Evolutionary conservation across 768 basidiomycete species (phyloP).

Genomic region (Tulasnella sp.): DNA sequence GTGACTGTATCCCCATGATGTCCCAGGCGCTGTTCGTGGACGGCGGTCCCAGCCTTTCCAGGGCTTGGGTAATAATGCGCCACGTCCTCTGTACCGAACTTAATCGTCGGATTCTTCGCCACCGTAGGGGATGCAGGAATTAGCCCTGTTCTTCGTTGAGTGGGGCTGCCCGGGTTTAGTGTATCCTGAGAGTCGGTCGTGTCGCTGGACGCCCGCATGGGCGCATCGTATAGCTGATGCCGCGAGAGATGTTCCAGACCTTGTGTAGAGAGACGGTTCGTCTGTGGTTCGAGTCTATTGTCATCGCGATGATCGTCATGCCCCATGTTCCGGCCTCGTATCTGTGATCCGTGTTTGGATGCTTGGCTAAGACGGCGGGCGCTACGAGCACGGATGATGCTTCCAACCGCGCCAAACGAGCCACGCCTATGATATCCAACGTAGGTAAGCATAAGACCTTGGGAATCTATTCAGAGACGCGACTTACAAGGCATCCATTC

Average conservation of each 20-base stretch:
- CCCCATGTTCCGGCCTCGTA: conserved; percentile 16
- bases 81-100: conserved; percentile 63
- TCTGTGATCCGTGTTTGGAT: conserved; percentile 41
- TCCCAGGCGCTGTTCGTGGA: conserved; percentile 13
- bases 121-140: conserved; percentile 35
- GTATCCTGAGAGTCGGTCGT: not conserved
- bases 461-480: too few relatives aligned
- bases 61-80: conserved; percentile 63
- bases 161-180: not conserved
- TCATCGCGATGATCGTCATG: conserved; percentile 21
- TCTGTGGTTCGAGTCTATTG: conserved; percentile 9
- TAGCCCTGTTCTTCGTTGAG: conserved; percentile 28
- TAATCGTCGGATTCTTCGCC: conserved; percentile 35
- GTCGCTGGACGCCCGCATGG: conserved; percentile 37
- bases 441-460: not conserved
- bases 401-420: conserved; percentile 83
- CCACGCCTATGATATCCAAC: conserved; percentile 39
- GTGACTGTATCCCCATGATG: not conserved
- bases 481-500: conserved; percentile 63
- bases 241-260: conserved; percentile 47
- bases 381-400: conserved; percentile 50
- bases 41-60: conserved; percentile 27
- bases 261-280: conserved; percentile 22
- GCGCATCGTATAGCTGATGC: conserved; percentile 83
- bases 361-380: conserved; percentile 30